Evolutionary conservation across 306 rosid species (phyloP).

Genomic region (Luffa aegyptiaca): DNA sequence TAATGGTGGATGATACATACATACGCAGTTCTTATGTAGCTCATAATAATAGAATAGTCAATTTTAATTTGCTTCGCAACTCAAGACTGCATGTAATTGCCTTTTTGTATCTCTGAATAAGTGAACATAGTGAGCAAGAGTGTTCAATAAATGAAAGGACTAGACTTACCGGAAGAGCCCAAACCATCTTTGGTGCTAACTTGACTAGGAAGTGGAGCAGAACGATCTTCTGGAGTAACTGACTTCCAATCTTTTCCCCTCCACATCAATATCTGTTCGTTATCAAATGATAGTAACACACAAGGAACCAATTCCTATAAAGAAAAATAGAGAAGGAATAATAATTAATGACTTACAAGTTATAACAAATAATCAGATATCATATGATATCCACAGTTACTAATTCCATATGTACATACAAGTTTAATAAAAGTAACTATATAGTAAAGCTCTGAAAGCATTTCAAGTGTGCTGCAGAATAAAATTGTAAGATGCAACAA

Average conservation of each 20-base stretch:
- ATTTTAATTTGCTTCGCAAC: background rate
- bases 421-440: background rate
- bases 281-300: conserved; percentile 77
- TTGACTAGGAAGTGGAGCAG: conserved; percentile 21
- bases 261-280: conserved; percentile 81
- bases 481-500: background rate
- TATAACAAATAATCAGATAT: background rate
- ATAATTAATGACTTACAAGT: background rate
- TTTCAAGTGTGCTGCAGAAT: background rate
- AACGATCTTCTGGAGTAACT: conserved; percentile 29
- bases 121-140: background rate
- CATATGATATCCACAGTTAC: background rate
- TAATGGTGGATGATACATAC: background rate
- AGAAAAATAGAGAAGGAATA: conserved; percentile 1
- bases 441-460: background rate
- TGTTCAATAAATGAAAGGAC: background rate
- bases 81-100: background rate
- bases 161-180: conserved; percentile 34
- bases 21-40: background rate
- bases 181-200: conserved; percentile 18
- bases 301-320: conserved; percentile 95
- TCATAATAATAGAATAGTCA: background rate
- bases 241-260: conserved; percentile 75
- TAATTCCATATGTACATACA: background rate
- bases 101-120: background rate